Base-by-base conservation (phyloP, 2,329 filamentous ascomycete species). In the Colletotrichum coccodes region DNA sequence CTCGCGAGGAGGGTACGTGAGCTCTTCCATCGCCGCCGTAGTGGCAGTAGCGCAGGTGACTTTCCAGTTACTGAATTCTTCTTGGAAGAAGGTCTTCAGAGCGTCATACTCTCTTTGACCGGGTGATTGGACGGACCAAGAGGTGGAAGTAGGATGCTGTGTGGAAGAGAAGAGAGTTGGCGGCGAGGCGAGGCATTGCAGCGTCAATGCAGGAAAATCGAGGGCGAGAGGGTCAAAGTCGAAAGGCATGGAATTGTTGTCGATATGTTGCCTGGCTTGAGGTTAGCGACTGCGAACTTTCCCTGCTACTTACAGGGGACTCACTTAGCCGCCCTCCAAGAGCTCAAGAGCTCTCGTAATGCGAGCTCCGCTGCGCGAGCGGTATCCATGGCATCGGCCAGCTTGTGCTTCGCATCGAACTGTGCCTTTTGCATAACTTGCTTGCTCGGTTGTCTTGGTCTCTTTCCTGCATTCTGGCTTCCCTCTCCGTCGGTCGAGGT, bases 221-320 rank as follows among this genome's bases (percentile, higher is more conserved):
- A 97, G 89, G 6, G 92, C 86, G 70, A 95, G 89, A 38, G 95
- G 92, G 72, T 98, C 93, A 80, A 97, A 97, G 72, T 95, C 92
- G 74, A 91, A 91, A 3, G 89, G 89, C 73, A 84, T 82, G 9
- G 87, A 86, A 59, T 82, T 81, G 72, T 85, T 82, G 69, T 89
- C 85, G 56, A 89, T 82, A 53, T 88, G 84, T 73, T 86, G 84
- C 73, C 88, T 90, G 70, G 26, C 47, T 23, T 58, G 49, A 34
- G 36, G 44, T 68, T 18, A 66, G 64, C 61, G 74, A 30, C 16
- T 26, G n/a, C 3, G 23, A 8, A 18, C 4, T 11, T 32, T 28
- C 68, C 30, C 36, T 53, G 46, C 34, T 4, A 18, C n/a, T 28
- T 44, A 32, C 44, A 36, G 21, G 18, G 6, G 54, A 81, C 89